Conservation (phyloP, 306 rosid genomes). For the Luffa aegyptiaca region DNA sequence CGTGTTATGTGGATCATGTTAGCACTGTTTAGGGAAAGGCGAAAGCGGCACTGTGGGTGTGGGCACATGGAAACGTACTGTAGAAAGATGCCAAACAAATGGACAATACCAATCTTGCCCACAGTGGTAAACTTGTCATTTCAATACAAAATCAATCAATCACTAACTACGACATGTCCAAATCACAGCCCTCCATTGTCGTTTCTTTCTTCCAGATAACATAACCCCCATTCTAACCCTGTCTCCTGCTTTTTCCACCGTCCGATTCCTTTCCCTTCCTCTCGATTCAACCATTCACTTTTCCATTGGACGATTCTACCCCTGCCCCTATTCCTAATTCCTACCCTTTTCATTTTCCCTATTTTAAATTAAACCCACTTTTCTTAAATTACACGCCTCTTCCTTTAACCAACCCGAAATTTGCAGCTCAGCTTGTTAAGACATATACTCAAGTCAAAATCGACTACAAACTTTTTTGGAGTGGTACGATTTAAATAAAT, state of each 20-base stretch:
- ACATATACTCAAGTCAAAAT: too few relatives aligned
- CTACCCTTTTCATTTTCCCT: too few relatives aligned
- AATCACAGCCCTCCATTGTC: constrained; percentile 22
- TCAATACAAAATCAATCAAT: constrained; percentile 12
- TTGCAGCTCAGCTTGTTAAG: too few relatives aligned
- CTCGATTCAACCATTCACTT: not conserved
- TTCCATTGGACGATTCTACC: not conserved
- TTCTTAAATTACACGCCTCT: too few relatives aligned
- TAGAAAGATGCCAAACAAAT: constrained; percentile 1
- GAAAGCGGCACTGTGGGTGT: not conserved
- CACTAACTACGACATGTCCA: constrained; percentile 17
- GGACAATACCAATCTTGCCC: constrained; percentile 2
- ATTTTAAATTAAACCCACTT: too few relatives aligned
- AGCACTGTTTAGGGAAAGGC: not conserved
- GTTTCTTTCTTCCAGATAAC: constrained; percentile 14
- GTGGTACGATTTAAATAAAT: too few relatives aligned
- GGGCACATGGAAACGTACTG: not conserved
- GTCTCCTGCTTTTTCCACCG: not conserved
- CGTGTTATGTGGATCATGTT: constrained; percentile 1
- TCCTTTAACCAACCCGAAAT: too few relatives aligned
- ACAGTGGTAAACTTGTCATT: constrained; percentile 23
- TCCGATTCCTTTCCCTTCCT: not conserved
- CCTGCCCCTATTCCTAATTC: not conserved
- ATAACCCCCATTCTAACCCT: not conserved
- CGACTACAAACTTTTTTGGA: too few relatives aligned